These are phyloP conservation scores for Rhypophila decipiens DNA, from an alignment of 495 filamentous ascomycete genomes.

Conservation along the genomic window DNA sequence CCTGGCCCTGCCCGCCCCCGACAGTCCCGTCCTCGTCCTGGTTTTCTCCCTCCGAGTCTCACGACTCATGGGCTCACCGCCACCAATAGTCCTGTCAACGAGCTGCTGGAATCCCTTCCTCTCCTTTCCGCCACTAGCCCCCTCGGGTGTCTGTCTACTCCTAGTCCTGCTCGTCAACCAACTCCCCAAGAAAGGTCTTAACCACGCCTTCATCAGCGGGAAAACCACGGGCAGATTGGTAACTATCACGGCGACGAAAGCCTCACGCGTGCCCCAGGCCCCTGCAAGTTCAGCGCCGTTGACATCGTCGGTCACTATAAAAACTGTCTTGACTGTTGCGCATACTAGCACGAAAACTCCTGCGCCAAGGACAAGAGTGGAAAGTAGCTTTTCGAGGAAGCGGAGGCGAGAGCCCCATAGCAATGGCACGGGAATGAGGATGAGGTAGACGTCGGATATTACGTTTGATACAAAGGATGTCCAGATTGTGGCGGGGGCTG, in stretches of 20 bases:
- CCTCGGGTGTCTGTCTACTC: not conserved
- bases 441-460: slow-evolving; percentile 41
- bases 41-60: no score
- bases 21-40: no score
- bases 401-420: slow-evolving; percentile 42
- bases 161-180: not conserved
- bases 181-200: slow-evolving; percentile 15
- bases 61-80: not conserved
- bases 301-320: slow-evolving; percentile 28
- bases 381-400: slow-evolving; percentile 38
- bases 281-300: slow-evolving; percentile 42
- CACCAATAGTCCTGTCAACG: not conserved
- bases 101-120: not conserved
- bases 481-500: slow-evolving; percentile 37
- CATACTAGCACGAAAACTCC: slow-evolving; percentile 47
- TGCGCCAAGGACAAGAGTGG: slow-evolving; percentile 40
- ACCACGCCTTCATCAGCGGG: slow-evolving; percentile 40
- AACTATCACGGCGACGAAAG: slow-evolving; percentile 46
- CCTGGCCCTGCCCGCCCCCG: no score
- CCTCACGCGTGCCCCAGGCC: slow-evolving; percentile 47
- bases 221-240: slow-evolving; percentile 51
- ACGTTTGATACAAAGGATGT: slow-evolving; percentile 40
- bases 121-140: not conserved
- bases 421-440: slow-evolving; percentile 46
- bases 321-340: slow-evolving; percentile 41